A percentile compares a stretch with the other conserved stretches of the same genome.
These are phyloP conservation scores for Fusarium nelsonii DNA, from an alignment of 2,329 filamentous ascomycete species.

Conservation along the genomic window DNA sequence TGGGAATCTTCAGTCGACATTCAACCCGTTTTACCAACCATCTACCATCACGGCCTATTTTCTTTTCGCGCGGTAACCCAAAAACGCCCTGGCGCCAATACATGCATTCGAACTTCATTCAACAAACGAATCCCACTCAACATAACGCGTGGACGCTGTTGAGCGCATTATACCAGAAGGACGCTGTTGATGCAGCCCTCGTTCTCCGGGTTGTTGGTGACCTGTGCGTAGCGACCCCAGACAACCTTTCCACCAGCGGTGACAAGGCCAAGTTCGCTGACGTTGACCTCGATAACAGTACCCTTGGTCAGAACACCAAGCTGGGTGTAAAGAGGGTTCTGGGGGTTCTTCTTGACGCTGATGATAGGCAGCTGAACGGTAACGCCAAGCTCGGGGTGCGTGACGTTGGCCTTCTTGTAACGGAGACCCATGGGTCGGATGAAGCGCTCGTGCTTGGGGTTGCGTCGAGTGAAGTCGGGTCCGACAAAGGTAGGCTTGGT, in stretches of 20 bases:
- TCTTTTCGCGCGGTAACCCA: constrained; percentile 40
- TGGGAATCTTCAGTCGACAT: constrained; percentile 48
- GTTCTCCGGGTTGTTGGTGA: constrained; percentile 62
- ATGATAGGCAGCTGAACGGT: constrained; percentile 89
- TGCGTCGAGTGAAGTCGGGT: constrained; percentile 86
- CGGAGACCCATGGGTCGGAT: constrained; percentile 64
- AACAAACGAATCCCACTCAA: constrained; percentile 31
- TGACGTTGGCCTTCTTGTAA: constrained; percentile 67
- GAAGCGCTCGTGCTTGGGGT: constrained; percentile 79
- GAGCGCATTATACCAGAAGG: constrained; percentile 42
- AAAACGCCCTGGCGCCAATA: constrained; percentile 48
- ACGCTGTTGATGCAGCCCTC: constrained; percentile 55
- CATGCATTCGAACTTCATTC: constrained; percentile 47
- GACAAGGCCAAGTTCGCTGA: constrained; percentile 89
- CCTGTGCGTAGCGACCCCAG: constrained; percentile 82
- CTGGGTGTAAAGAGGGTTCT: constrained; percentile 92
- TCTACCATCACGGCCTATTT: constrained; percentile 33
- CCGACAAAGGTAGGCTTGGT: constrained; percentile 81
- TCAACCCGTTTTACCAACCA: constrained; percentile 43
- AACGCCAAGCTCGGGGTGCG: constrained; percentile 82
- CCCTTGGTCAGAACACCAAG: constrained; percentile 90
- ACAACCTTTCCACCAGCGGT: constrained; percentile 93
- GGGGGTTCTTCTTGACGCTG: constrained; percentile 75
- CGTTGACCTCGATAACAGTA: constrained; percentile 87
- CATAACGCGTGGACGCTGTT: constrained; percentile 10